Evolutionary conservation across 2,329 filamentous ascomycete species (phyloP).

Genomic region (Aspergillus candidus): DNA sequence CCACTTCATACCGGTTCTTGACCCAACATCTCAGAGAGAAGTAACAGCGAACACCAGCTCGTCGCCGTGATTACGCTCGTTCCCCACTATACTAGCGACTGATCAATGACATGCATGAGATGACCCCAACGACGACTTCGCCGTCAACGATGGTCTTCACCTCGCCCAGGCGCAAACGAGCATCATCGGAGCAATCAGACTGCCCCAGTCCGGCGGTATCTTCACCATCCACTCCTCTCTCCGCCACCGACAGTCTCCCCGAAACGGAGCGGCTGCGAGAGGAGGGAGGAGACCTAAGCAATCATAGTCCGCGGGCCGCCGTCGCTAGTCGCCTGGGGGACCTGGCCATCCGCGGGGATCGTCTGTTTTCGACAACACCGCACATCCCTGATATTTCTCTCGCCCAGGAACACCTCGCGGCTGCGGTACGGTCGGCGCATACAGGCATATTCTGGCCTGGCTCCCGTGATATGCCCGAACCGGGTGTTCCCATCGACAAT

Average conservation of each 20-base stretch:
- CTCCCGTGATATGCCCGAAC: conserved; percentile 17
- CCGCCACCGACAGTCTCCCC: conserved; percentile 25
- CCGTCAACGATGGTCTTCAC: conserved; percentile 17
- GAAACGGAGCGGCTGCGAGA: conserved; percentile 24
- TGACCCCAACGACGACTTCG: conserved; percentile 24
- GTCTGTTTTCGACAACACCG: conserved; percentile 9
- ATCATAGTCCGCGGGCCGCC: conserved; percentile 34
- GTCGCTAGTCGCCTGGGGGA: conserved; percentile 37
- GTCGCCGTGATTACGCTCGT: conserved; percentile 18
- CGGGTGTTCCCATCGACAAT: conserved; percentile 7
- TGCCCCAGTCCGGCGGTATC: conserved; percentile 26
- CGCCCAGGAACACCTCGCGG: conserved; percentile 6
- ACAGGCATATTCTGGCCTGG: conserved; percentile 9
- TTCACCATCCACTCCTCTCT: conserved; percentile 23
- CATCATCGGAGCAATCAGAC: conserved; percentile 28
- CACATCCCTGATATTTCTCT: conserved; percentile 11
- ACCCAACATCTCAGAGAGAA: neutral
- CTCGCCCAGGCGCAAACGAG: conserved; percentile 32
- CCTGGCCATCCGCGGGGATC: conserved; percentile 34
- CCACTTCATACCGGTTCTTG: neutral
- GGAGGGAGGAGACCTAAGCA: conserved; percentile 27
- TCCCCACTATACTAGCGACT: conserved; percentile 8
- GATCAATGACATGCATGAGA: conserved; percentile 21
- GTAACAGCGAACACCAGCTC: neutral
- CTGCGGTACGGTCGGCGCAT: conserved; percentile 4